Base-by-base conservation (phyloP, 2,329 filamentous ascomycete species). In the Periconia macrospinosa region DNA sequence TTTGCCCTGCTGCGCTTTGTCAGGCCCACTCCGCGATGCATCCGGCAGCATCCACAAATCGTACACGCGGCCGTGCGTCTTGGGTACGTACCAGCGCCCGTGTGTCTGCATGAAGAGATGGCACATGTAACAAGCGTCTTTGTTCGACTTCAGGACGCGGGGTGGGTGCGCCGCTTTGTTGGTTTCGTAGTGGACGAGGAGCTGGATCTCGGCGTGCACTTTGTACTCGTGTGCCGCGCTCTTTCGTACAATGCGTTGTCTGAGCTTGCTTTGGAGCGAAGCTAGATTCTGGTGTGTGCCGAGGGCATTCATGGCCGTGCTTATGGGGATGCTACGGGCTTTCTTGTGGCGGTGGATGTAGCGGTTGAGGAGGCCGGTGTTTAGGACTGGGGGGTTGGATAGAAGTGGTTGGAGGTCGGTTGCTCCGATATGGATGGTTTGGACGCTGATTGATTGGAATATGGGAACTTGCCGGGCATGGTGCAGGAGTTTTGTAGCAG, bases 71-170 rank as follows among this genome's bases (percentile, higher is more conserved):
- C 78, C 77, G 30, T 82, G 79, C 1, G 71, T 76, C 30, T 65
- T 70, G 1, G 78, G 76, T 0, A 74, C 73, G 41, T 75, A 55
- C 20, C 77, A 75, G 30, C 62, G 65, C 2, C 73, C 72, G 52
- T 80, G 75, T 8, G 71, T 54, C 3, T 59, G 53, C 14, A 82
- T 71, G 53, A 81, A 77, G 3, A 75, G 62, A 47, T 81, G 76
- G 61, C 80, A 83, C 0, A 83, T 70, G 58, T 77, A 82, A 57
- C 80, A 83, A 0, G 80, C 76, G 47, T 77, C 72, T 51, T 82
- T 83, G 67, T 74, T 79, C 3, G 79, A 78, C 46, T 75, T 75
- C 3, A 83, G 75, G 3, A 78, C 71, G 13, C 78, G 72, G 3
- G 78, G 77, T 19, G 59, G 67, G 5, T 58, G 54, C 0, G 52